Base-by-base conservation (phyloP, 2,329 filamentous ascomycete genomes). In the Phialocephala sp. region DNA sequence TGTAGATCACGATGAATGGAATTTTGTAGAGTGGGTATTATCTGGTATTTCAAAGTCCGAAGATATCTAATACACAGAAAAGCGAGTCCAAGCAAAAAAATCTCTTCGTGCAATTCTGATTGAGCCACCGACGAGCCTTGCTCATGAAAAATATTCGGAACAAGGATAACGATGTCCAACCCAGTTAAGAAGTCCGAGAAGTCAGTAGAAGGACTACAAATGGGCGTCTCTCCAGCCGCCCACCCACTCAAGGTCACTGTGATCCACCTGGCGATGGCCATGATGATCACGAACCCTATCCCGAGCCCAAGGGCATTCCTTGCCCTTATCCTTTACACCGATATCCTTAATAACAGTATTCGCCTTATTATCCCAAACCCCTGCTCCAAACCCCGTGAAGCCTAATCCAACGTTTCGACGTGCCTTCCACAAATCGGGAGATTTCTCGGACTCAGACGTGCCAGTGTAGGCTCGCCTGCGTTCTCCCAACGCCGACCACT, bases 401-500 rank as follows among this genome's bases (percentile, higher is more conserved):
- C 80, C 81, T 75, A 83, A 77, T 71, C 79, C 81, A 75, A 73
- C 69, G 66, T 73, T 73, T 78, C 84, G 82, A 64, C 77, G 76
- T 73, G 81, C 82, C 72, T 80, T 82, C 70, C 74, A 78, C 55
- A 72, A 67, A 62, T 84, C 82, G 55, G 83, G 82, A 69, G 82
- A 81, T 76, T 83, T 85, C 43, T 82, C 80, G 35, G 80, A 68
- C 71, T 85, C 80, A 67, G 83, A 81, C 56, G 80, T 78, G 56
- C 85, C 84, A 36, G 78, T 81, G 75, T 85, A 87, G 65, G 87
- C 91, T 67, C 93, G 89, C 63, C 94, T 87, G 73, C 91, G 90
- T 76, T 97, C 91, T 68, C 94, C 94, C 58, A 98, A 84, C 14
- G 89, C 91, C 27, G 91, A 88, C 94, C 94, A 98, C 77, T 97